Evolutionary conservation across 2,329 filamentous ascomycete species (phyloP).

Genomic region (Blumeria hordei): DNA sequence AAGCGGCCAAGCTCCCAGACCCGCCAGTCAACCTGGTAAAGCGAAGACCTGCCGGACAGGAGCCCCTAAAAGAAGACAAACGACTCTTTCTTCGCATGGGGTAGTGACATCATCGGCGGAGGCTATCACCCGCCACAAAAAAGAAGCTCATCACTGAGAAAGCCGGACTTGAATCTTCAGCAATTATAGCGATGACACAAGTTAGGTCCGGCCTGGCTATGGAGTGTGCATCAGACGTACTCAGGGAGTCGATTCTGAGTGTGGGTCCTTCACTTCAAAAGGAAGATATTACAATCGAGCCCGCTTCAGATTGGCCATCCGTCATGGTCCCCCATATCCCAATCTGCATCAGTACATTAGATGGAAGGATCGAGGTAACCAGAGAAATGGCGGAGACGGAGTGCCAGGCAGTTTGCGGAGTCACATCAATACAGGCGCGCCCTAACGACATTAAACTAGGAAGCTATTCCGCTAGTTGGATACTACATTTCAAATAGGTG

Average conservation of each 20-base stretch:
- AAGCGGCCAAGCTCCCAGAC: background rate
- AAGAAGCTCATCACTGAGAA: background rate
- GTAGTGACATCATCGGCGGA: background rate
- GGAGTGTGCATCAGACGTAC: background rate
- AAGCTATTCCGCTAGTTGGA: too few species aligned
- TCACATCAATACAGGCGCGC: too few species aligned
- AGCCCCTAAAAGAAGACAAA: background rate
- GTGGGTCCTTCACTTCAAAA: background rate
- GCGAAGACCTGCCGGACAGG: background rate
- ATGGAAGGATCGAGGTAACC: too few species aligned
- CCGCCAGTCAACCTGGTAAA: too few species aligned
- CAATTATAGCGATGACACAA: background rate
- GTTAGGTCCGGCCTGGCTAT: background rate
- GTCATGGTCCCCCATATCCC: background rate
- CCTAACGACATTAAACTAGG: too few species aligned
- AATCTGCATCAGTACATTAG: background rate
- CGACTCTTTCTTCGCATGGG: background rate
- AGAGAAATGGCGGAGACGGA: too few species aligned
- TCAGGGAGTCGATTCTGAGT: background rate
- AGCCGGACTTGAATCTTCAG: background rate
- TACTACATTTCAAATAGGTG: too few species aligned
- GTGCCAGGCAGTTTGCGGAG: too few species aligned
- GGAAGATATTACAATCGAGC: background rate
- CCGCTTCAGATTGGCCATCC: background rate
- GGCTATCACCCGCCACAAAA: background rate